A percentile compares a stretch with the other conserved stretches of the same genome.
Conservation (phyloP, 2,329 filamentous ascomycete species). For the Hypoxylon sp. region DNA sequence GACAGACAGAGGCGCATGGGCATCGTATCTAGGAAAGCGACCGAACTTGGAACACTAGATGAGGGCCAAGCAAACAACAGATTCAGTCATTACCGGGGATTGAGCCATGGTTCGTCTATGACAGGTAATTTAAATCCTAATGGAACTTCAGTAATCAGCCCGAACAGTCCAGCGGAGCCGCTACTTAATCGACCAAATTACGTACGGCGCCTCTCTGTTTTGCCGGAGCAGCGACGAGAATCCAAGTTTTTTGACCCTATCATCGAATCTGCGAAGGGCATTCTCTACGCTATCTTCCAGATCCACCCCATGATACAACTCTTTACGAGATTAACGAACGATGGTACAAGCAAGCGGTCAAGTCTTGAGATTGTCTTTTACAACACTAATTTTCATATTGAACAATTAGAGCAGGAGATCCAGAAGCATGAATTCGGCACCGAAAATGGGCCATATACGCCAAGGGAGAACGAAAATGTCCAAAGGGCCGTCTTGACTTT, state of each 20-base stretch:
- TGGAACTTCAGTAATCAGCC: constrained; percentile 63
- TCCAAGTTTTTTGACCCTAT: constrained; percentile 73
- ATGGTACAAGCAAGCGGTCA: constrained; percentile 72
- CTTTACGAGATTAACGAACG: constrained; percentile 72
- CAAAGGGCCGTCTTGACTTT: constrained; percentile 74
- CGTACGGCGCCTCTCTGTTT: constrained; percentile 73
- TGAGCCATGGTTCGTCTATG: constrained; percentile 79
- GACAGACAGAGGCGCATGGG: constrained; percentile 75
- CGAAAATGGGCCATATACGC: constrained; percentile 64
- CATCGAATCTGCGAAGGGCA: constrained; percentile 75
- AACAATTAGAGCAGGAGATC: constrained; percentile 75
- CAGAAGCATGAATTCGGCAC: constrained; percentile 70
- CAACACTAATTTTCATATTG: constrained; percentile 76
- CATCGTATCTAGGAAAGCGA: constrained; percentile 71
- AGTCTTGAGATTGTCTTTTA: constrained; percentile 78
- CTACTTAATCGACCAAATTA: constrained; percentile 72
- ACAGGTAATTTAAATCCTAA: constrained; percentile 62
- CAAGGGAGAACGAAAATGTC: constrained; percentile 73
- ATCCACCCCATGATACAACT: constrained; percentile 78
- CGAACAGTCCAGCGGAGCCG: constrained; percentile 72
- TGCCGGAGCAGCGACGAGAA: constrained; percentile 74
- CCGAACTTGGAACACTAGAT: constrained; percentile 74
- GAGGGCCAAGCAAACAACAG: constrained; percentile 74
- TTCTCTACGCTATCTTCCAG: constrained; percentile 77
- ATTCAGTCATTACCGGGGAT: constrained; percentile 75